Evolutionary conservation across 2,329 filamentous ascomycete genomes (phyloP).

Genomic region (Penicillium italicum): DNA sequence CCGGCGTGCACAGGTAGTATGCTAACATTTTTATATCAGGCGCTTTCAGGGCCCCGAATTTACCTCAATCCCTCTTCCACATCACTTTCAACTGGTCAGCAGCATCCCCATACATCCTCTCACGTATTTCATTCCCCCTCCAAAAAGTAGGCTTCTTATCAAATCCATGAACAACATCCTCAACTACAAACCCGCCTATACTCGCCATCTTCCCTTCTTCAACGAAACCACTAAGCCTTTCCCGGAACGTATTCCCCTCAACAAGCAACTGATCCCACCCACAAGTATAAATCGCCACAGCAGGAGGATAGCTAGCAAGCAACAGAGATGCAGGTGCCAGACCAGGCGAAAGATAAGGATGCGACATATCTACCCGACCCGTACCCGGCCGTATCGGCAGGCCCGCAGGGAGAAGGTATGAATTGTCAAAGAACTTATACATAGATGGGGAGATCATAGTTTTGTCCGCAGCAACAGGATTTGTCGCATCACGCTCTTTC

Average conservation of each 20-base stretch:
- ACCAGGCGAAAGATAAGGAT: slow-evolving; percentile 21
- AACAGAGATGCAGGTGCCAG: slow-evolving; percentile 10
- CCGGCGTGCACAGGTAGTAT: too few species aligned
- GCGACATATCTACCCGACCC: slow-evolving; percentile 13
- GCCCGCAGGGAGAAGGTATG: slow-evolving; percentile 11
- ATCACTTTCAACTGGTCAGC: slow-evolving; percentile 14
- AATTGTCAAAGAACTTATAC: slow-evolving; percentile 17
- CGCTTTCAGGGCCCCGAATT: too few species aligned
- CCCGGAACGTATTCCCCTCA: slow-evolving; percentile 19
- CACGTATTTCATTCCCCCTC: slow-evolving; percentile 9
- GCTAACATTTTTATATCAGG: too few species aligned
- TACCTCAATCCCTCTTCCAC: slow-evolving; percentile 10
- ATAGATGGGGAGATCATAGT: slow-evolving; percentile 10
- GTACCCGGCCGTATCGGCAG: slow-evolving; percentile 7
- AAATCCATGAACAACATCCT: slow-evolving; percentile 20
- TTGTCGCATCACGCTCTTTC: slow-evolving; percentile 14
- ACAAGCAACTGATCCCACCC: slow-evolving; percentile 23
- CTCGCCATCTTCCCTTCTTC: slow-evolving; percentile 9
- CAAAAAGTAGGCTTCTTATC: slow-evolving; percentile 23
- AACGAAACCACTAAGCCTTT: slow-evolving; percentile 13
- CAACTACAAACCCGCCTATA: slow-evolving; percentile 16
- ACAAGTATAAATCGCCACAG: slow-evolving; percentile 22
- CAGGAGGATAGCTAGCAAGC: slow-evolving; percentile 10
- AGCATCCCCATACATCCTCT: slow-evolving; percentile 22
- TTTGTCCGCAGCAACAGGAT: slow-evolving; percentile 12